Evolutionary conservation across 176 grass and related monocot genomes (phyloP), one percentile per base, ranked within the genome.

Genomic region (Poa pratensis): DNA sequence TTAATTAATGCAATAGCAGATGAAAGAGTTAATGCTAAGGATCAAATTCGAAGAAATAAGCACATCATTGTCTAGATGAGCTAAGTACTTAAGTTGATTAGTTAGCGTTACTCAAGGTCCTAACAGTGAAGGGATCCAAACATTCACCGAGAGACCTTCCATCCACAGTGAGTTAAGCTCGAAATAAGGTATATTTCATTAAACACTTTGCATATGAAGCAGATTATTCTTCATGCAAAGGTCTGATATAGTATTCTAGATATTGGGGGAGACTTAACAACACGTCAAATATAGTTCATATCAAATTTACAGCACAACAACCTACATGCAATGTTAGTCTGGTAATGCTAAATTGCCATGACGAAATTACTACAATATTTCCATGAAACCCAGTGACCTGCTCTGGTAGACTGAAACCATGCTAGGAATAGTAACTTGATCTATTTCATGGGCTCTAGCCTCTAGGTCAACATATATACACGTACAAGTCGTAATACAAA

Each of bases 291-390:
- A 32, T 65, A 64, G 61, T 30, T 61, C 26, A 28, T 30, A 64
- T 64, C 5, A 51, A 34, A 69, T 81, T 24, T 55, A 53, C 65
- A 70, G 6, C 43, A 81, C 17, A 82, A 37, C 20, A 82, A 59
- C 15, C 22, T 14, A 82, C 11, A 14, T 2, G 40, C 24, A 79
- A 79, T 24, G 37, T 1, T 62, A 62, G 23, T 79, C 55, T 73
- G 35, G 30, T 20, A 3, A 42, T 57, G 15, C 49, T 57, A 54
- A 70, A 23, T 68, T 81, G 50, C 5, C 18, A 81, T 37, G 2
- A 76, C 16, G 80, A 74, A 19, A 84, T 19, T 13, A 19, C 32
- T 58, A n/a, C 3, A 64, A 64, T 64, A 64, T 64, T 64, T 7
- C 62, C 62, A 66, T 34, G 14, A 34, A 34, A 66, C 27, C 2